Conservation (phyloP, 1,139 yeast genomes). For the Suhomyces kunorum region DNA sequence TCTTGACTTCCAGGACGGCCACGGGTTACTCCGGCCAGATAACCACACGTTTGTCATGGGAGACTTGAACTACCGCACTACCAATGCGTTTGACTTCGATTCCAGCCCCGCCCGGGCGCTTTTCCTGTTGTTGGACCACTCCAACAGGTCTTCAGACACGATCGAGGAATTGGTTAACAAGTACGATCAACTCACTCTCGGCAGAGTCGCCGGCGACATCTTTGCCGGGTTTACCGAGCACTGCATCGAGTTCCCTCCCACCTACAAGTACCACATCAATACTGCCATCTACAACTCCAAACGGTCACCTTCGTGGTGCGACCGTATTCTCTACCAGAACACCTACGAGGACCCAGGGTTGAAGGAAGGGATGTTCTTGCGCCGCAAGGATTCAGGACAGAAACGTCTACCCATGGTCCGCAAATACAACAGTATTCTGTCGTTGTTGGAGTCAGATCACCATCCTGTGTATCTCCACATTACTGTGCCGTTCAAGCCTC, state of each 20-base stretch:
- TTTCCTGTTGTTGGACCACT: slow-evolving; percentile 11
- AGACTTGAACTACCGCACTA: slow-evolving; percentile 76
- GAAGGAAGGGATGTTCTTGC: slow-evolving; percentile 6
- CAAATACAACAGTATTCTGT: slow-evolving; percentile 42
- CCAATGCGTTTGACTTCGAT: slow-evolving; percentile 28
- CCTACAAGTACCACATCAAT: slow-evolving; percentile 64
- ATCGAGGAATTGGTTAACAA: slow-evolving; percentile 29
- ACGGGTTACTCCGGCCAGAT: slow-evolving; percentile 54
- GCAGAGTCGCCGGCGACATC: slow-evolving; percentile 45
- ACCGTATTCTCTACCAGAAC: slow-evolving; percentile 64
- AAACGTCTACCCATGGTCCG: slow-evolving; percentile 27
- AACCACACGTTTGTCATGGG: slow-evolving; percentile 75
- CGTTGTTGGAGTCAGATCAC: slow-evolving; percentile 43
- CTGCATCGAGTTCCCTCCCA: slow-evolving; percentile 63
- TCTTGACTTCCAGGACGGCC: slow-evolving; percentile 62
- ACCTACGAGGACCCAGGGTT: slow-evolving; percentile 34
- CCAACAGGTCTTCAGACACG: slow-evolving; percentile 8
- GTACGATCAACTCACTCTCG: slow-evolving; percentile 61
- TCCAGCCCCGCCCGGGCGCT: slow-evolving; percentile 5
- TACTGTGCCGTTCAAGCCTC: slow-evolving; percentile 44
- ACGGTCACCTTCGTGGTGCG: slow-evolving; percentile 88
- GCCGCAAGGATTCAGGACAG: slow-evolving; percentile 8
- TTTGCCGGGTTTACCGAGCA: slow-evolving; percentile 69
- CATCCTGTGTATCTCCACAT: slow-evolving; percentile 48
- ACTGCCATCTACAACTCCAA: slow-evolving; percentile 55